Percentiles rank a stretch among this genome's conserved stretches.
Evolutionary conservation across 1,284 basidiomycete genomes (phyloP).

Genomic region (Sporisorium scitamineum): DNA sequence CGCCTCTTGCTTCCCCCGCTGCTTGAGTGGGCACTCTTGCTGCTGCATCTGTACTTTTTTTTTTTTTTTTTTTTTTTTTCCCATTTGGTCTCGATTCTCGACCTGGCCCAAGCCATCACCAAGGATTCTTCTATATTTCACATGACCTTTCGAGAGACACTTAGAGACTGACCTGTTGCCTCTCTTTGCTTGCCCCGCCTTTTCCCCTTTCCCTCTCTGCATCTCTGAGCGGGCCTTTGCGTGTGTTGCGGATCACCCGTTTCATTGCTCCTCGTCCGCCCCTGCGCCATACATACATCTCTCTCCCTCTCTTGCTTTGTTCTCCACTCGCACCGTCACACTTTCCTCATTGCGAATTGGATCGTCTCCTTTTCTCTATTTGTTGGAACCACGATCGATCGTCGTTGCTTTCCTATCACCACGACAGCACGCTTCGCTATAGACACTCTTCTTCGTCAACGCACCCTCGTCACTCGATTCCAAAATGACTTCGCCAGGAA

Average conservation of each 20-base stretch:
- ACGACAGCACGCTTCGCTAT: constrained; percentile 1
- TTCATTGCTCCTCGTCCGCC: neutral
- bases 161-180: constrained; percentile 7
- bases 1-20: neutral
- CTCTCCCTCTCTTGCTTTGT: neutral
- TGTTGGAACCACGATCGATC: neutral
- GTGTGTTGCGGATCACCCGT: constrained; percentile 23
- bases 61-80: neutral
- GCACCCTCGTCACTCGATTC: constrained; percentile 3
- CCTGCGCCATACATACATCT: too few species aligned
- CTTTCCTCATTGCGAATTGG: constrained; percentile 1
- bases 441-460: neutral
- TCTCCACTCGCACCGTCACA: neutral
- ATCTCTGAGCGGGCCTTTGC: constrained; percentile 19
- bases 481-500: constrained; percentile 68
- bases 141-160: constrained; percentile 2
- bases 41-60: neutral
- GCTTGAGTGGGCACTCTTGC: constrained; percentile 1
- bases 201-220: constrained; percentile 7
- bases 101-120: neutral
- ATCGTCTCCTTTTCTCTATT: neutral
- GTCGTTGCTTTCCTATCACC: neutral
- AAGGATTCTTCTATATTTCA: constrained; percentile 11
- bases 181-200: constrained; percentile 9
- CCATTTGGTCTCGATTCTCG: neutral